Base-by-base conservation (phyloP, 495 filamentous ascomycete species). In the Penicillium atrosanguineum region DNA sequence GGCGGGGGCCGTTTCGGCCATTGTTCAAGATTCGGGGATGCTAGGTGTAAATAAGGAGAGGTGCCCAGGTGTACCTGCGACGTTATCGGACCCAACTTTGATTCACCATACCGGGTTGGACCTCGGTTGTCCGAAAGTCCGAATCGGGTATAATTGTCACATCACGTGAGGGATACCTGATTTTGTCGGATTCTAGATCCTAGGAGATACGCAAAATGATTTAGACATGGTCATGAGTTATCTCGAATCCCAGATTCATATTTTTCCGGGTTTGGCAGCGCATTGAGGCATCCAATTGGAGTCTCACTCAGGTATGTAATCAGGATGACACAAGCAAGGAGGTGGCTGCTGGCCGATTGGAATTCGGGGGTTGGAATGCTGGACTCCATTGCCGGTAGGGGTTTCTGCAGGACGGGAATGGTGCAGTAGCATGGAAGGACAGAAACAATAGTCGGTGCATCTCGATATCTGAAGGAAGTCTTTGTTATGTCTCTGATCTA, bases 311-410 rank as follows among this genome's bases (percentile, higher is more conserved):
- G 42, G 60, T 50, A 63, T 65, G 63, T 46, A 43, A 46, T 42
- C 40, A 37, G 45, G 44, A 18, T 62, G 59, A 57, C 62, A 63
- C 41, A 44, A 47, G 59, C 53, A 62, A 62, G 62, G 62, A 51
- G 55, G 51, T 26, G 47, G 43, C 9, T 41, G 12, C 15, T 19
- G 42, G 55, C 7, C 53, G 45, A 52, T 57, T 31, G 51, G 44
- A 59, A 66, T 63, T 42, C 36, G 44, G 34, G 34, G 19, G n/a
- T 18, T 43, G 57, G 63, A 66, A 66, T 66, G 63, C 41, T 28
- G 49, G 31, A 49, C 34, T 45, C 48, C 50, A 34, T 15, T 34
- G 11, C 31, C 8, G 31, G 3, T 12, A 34, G 31, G 8, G 31
- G 8, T 34, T 12, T 7, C 28, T 6, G 20, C 15, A 39, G 37